Base-by-base conservation (phyloP, 2,329 filamentous ascomycete species). In the Periconia sp. region DNA sequence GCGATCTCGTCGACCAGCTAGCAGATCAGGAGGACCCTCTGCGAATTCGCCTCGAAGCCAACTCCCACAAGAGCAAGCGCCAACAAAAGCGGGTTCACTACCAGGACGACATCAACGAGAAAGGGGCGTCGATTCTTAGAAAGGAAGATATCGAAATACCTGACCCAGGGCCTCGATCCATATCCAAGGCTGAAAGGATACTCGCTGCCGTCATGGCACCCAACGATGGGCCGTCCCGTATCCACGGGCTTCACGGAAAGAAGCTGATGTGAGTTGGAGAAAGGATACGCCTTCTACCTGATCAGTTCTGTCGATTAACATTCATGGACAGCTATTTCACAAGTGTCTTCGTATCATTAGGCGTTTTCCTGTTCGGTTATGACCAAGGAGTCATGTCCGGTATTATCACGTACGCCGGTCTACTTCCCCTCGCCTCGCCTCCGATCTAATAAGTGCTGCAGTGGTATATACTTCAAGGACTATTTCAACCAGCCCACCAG, bases 161-260 rank as follows among this genome's bases (percentile, higher is more conserved):
- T 23, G 81, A 83, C 66, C 84, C 89, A 55, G 77, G 80, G 48
- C 83, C 82, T 45, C 83, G 83, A 62, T 83, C 77, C 56, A 85
- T 92, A 57, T 83, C 85, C 50, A 82, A 82, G 65, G 83, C 79
- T 59, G 85, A 92, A 74, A 88, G 86, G 70, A 75, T 90, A 61
- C 77, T 97, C 66, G 90, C 89, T 64, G 76, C 81, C 80, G 88
- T 95, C 83, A 97, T 99, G 92, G 86, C 91, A 57, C 83, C 84
- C 63, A 86, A 87, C 72, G 86, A 90, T 74, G 76, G 80, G 49
- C 80, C 80, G 60, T 83, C 86, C 71, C 86, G 89, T 72, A 88
- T 91, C 68, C 90, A 94, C 79, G 94, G 94, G 81, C 84, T 99
- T 65, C 96, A 95, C 68, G 94, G 94, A 79, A 96, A 95, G 81